Conservation (phyloP, 2,329 filamentous ascomycete genomes). For the Botrytis tulipae region DNA sequence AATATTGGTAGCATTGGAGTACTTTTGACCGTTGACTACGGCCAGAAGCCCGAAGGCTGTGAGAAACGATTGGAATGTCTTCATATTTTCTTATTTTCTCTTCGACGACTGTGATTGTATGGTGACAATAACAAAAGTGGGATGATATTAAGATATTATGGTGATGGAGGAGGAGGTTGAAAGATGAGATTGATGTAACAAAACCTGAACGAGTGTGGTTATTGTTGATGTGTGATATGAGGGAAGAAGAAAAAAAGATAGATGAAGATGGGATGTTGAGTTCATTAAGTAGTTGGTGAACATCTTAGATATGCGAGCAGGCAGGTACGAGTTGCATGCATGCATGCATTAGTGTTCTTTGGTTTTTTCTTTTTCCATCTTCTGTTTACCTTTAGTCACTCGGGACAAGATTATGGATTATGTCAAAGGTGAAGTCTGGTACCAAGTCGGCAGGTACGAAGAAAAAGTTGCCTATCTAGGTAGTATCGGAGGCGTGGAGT, state of each 20-base stretch:
- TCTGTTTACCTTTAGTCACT: neutral
- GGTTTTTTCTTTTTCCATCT: neutral
- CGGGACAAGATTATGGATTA: neutral
- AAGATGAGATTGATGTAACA: slow-evolving; percentile 2
- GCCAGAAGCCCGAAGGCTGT: slow-evolving; percentile 20
- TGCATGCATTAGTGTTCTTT: slow-evolving; percentile 5
- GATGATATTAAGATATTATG: slow-evolving; percentile 12
- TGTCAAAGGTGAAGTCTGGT: neutral
- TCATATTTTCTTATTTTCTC: slow-evolving; percentile 16
- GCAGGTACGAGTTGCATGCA: neutral
- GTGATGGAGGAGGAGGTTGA: neutral
- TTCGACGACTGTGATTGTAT: slow-evolving; percentile 7
- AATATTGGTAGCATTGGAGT: slow-evolving; percentile 15
- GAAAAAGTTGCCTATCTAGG: neutral
- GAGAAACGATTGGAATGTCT: slow-evolving; percentile 19
- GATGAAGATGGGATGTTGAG: slow-evolving; percentile 1
- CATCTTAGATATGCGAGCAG: neutral
- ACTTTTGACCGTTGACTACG: slow-evolving; percentile 15
- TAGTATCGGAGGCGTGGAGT: neutral
- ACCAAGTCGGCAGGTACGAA: neutral
- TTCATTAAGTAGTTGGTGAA: slow-evolving; percentile 1
- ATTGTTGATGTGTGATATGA: neutral
- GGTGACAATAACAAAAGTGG: slow-evolving; percentile 10
- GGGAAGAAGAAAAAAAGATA: neutral
- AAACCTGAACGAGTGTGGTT: slow-evolving; percentile 21